phyloP scores from a whole-genome alignment of 2,329 filamentous ascomycete species.

The Fusarium guadeloupense region DNA sequence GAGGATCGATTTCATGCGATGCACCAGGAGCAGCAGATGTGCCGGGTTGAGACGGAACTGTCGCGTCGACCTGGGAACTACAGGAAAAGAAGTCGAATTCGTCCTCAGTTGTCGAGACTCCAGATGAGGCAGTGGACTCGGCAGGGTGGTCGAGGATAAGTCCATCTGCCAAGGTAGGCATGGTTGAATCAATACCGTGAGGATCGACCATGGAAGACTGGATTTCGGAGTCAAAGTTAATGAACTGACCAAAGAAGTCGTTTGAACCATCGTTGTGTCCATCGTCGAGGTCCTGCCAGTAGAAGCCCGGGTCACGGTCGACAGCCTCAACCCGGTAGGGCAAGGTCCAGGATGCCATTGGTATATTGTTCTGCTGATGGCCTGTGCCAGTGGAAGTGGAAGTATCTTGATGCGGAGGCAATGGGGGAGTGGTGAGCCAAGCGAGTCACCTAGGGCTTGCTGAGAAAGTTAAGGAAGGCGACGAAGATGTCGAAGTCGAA shows the following conservation, averaged over 20 bases:
- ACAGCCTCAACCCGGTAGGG: constrained; percentile 48
- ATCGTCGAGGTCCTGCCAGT: constrained; percentile 48
- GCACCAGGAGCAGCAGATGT: constrained; percentile 14
- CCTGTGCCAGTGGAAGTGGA: constrained; percentile 12
- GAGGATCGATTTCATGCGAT: constrained; percentile 45
- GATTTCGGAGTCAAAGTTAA: constrained; percentile 49
- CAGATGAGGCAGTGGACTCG: constrained; percentile 49
- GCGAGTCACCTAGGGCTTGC: constrained; percentile 36
- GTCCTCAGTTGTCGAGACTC: constrained; percentile 47
- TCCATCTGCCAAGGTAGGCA: constrained; percentile 41
- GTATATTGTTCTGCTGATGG: constrained; percentile 17
- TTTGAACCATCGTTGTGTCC: constrained; percentile 42
- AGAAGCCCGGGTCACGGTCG: constrained; percentile 50
- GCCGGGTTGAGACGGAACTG: constrained; percentile 37
- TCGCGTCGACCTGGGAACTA: constrained; percentile 45
- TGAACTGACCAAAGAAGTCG: constrained; percentile 52
- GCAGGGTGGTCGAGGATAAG: constrained; percentile 45
- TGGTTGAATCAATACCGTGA: constrained; percentile 33
- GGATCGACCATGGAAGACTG: constrained; percentile 35
- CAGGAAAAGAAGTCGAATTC: constrained; percentile 51
- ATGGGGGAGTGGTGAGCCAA: constrained; percentile 26
- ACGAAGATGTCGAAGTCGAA: constrained; percentile 30
- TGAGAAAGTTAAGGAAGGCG: constrained; percentile 25
- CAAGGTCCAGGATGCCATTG: constrained; percentile 51
- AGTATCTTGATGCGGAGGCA: constrained; percentile 13